Evolutionary conservation across 305 asterid genomes (phyloP).

Genomic region (Solanum aculeatissimum): DNA sequence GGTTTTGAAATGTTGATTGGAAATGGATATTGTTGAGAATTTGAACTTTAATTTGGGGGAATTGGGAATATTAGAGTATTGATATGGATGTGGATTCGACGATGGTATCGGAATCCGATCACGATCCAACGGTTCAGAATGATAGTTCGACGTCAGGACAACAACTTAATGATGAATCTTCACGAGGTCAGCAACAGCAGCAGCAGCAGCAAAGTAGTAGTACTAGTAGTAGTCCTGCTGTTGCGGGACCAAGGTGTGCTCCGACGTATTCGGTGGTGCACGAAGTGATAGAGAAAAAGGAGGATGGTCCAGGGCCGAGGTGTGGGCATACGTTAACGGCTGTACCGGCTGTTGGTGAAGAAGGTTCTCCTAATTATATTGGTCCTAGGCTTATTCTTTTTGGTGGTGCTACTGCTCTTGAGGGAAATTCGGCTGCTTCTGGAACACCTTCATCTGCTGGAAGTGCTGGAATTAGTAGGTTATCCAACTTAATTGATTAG

Average conservation of each 20-base stretch:
- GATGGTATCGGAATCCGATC: constrained; percentile 47
- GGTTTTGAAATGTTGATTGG: not conserved
- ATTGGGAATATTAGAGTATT: not conserved
- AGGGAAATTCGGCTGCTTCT: constrained; percentile 68
- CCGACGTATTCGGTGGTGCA: constrained; percentile 57
- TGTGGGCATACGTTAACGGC: constrained; percentile 85
- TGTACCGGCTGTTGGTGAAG: constrained; percentile 79
- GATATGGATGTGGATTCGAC: constrained; percentile 61
- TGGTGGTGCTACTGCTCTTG: constrained; percentile 87
- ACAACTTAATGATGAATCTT: constrained; percentile 15
- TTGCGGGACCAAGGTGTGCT: constrained; percentile 59
- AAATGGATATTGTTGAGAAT: constrained; percentile 36
- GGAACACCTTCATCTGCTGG: constrained; percentile 85
- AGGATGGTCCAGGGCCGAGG: constrained; percentile 86
- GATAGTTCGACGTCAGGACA: constrained; percentile 24
- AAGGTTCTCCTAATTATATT: constrained; percentile 60
- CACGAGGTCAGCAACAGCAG: constrained; percentile 10
- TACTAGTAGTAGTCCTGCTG: constrained; percentile 4
- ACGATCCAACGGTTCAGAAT: constrained; percentile 18
- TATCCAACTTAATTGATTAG: not conserved
- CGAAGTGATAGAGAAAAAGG: constrained; percentile 56
- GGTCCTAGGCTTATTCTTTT: constrained; percentile 68
- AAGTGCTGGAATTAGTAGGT: constrained; percentile 83
- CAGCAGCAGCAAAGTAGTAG: constrained; percentile 8
- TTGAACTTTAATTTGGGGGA: constrained; percentile 41